phyloP scores from a whole-genome alignment of 2,329 filamentous ascomycete species.

The Colletotrichum sp. region DNA sequence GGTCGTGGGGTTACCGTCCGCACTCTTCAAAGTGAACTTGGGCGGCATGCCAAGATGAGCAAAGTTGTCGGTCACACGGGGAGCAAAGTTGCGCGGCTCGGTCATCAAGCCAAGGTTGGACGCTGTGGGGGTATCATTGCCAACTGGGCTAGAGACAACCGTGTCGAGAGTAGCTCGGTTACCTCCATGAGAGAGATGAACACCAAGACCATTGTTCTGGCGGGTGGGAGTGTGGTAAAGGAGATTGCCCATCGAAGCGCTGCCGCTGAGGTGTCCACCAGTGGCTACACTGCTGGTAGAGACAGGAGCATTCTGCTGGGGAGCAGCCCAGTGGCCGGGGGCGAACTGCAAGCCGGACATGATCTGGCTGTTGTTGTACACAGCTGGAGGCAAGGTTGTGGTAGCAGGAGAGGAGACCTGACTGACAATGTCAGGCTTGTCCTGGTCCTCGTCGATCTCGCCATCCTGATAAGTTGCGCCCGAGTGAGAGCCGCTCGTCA shows the following conservation, averaged over 20 bases:
- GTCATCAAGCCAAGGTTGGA: constrained; percentile 30
- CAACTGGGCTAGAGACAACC: neutral
- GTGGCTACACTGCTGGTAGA: neutral
- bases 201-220: neutral
- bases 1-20: neutral
- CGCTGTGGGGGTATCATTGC: neutral
- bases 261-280: constrained; percentile 3
- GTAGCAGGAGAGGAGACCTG: neutral
- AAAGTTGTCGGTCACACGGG: constrained; percentile 33
- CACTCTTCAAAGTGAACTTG: constrained; percentile 35
- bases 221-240: neutral
- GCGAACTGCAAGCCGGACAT: neutral
- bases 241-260: constrained; percentile 8
- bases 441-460: neutral
- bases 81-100: constrained; percentile 48
- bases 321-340: neutral
- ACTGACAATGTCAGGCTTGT: neutral
- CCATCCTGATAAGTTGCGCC: neutral
- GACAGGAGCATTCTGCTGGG: neutral
- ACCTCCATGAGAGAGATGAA: neutral
- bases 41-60: constrained; percentile 38
- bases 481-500: neutral
- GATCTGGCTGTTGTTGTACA: neutral
- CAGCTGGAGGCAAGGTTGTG: neutral
- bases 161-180: neutral